phyloP scores from a whole-genome alignment of 768 basidiomycete species.

The Hebeloma cylindrosporum region DNA sequence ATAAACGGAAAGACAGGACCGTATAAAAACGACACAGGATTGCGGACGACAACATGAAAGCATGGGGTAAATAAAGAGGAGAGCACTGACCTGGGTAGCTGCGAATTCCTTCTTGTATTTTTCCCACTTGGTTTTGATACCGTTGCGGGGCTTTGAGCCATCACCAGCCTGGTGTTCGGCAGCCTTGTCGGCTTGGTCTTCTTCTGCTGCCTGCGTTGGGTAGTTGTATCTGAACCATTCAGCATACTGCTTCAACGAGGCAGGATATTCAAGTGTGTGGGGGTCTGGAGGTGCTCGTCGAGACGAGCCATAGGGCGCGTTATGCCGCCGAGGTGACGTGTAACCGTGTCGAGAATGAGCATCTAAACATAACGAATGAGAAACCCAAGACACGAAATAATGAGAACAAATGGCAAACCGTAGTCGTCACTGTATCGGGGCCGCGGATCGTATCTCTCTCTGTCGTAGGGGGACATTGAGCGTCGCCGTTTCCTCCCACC shows the following conservation, averaged over 20 bases:
- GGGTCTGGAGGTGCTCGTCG: conserved; percentile 76
- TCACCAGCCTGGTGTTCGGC: conserved; percentile 83
- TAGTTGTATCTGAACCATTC: conserved; percentile 84
- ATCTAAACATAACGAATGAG: conserved; percentile 41
- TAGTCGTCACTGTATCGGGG: conserved; percentile 82
- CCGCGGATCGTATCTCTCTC: conserved; percentile 80
- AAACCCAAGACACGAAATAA: conserved; percentile 12
- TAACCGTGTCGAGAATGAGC: conserved; percentile 68
- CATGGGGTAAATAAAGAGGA: conserved; percentile 18
- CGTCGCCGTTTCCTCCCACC: conserved; percentile 76
- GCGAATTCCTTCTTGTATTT: conserved; percentile 93
- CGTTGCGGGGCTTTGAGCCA: conserved; percentile 80
- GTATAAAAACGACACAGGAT: conserved; percentile 18
- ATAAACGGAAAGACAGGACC: conserved; percentile 15
- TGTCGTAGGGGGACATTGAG: conserved; percentile 79
- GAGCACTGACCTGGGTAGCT: conserved; percentile 79
- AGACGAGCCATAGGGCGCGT: conserved; percentile 43
- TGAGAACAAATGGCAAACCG: conserved; percentile 47
- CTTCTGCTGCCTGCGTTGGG: conserved; percentile 75
- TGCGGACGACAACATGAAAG: conserved; percentile 28
- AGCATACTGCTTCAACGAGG: conserved; percentile 78
- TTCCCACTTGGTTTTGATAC: conserved; percentile 84
- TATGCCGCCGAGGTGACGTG: conserved; percentile 63
- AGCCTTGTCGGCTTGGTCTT: conserved; percentile 81
- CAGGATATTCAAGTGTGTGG: conserved; percentile 79